A percentile compares a stretch with the other conserved stretches of the same genome.
Evolutionary conservation across 805 yeast species (phyloP).

Genomic region (Saccharomycopsis oosterbeekiorum): DNA sequence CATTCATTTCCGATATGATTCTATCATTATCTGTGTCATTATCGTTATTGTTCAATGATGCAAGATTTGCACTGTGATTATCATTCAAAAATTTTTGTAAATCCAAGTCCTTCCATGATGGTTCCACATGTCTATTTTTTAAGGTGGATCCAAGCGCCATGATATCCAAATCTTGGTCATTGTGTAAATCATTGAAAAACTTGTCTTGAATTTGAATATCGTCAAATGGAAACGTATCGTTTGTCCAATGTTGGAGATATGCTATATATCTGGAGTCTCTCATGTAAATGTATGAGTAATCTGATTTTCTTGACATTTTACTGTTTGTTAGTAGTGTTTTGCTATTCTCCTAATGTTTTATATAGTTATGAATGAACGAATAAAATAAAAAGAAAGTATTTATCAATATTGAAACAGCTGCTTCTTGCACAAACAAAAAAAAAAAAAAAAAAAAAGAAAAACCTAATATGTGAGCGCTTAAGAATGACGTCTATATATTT

Average conservation of each 20-base stretch:
- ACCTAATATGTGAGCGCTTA: no score
- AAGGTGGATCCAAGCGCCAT: slow-evolving; percentile 22
- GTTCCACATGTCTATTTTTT: slow-evolving; percentile 16
- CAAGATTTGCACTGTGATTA: slow-evolving; percentile 6
- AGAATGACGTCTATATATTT: no score
- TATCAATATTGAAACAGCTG: no score
- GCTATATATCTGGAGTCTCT: slow-evolving; percentile 24
- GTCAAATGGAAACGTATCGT: slow-evolving; percentile 24
- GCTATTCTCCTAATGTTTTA: neutral
- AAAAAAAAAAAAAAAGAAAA: no score
- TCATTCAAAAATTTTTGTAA: slow-evolving; percentile 21
- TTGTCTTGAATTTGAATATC: slow-evolving; percentile 21
- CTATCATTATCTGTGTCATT: neutral
- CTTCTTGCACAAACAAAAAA: no score
- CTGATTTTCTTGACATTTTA: slow-evolving; percentile 17
- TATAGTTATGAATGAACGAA: no score
- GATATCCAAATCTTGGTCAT: neutral
- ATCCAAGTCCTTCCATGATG: slow-evolving; percentile 25
- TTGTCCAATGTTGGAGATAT: slow-evolving; percentile 27
- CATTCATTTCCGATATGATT: neutral
- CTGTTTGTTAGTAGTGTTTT: neutral
- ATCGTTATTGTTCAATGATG: neutral
- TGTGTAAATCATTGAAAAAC: slow-evolving; percentile 7
- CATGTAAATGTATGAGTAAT: slow-evolving; percentile 21
- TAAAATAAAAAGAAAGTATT: no score